Evolutionary conservation across 2,329 filamentous ascomycete genomes (phyloP), one percentile per base, ranked within the genome.

Genomic region (Nothophaeocryptopus gaeumannii): DNA sequence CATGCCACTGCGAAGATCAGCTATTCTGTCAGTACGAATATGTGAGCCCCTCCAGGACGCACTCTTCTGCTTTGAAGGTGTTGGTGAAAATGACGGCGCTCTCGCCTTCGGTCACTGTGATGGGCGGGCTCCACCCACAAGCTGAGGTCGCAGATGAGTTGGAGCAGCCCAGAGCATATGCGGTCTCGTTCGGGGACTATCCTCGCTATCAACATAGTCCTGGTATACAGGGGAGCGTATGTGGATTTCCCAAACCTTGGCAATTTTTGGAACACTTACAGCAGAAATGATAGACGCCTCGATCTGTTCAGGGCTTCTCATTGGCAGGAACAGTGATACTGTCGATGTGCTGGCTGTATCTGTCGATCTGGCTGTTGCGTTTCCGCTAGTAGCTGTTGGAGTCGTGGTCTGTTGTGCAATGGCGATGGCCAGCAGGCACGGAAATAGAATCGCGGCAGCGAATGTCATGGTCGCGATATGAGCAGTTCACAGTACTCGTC

Each of bases 91-190:
- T 48, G 31, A 58, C 41, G 13, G 63, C 64, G 42, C 62, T 64
- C 30, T 55, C 55, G 40, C 63, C 63, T 47, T 62, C 61, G 1
- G 64, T 67, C 2, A 67, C 47, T 8, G 60, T 66, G 42, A 66
- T 58, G 8, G 63, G 50, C 13, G 58, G 50, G 16, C 54, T 41
- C 53, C 64, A 56, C 8, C 38, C 33, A 43, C 64, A 66, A 20
- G 36, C 49, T 13, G 53, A 53, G 33, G 50, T 53, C n/a, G 50
- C 53, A 29, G 45, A 35, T 16, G 50, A 38, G 3, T 47, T 35
- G 11, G 26, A 39, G 48, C 62, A 66, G 26, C 59, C 57, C 5
- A 66, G 50, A 12, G 59, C 62, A 43, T 59, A 65, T 14, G 58
- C 59, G 4, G 63, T 64, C 26, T 55, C 39, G 16, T 59, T 58